Base-by-base conservation (phyloP, 768 basidiomycete genomes). In the Amanita pallidorosea region DNA sequence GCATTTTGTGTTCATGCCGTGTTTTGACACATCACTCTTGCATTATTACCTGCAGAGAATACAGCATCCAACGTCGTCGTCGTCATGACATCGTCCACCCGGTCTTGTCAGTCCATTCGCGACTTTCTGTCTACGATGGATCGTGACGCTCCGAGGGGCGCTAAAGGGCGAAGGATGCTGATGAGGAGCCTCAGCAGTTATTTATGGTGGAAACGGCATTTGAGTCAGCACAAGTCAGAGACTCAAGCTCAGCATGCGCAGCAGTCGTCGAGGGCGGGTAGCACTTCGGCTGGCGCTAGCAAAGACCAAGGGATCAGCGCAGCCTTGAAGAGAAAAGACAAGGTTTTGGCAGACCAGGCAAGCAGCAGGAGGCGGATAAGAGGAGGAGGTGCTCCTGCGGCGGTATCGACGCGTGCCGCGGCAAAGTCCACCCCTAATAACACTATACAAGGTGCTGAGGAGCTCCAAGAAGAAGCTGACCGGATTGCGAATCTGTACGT, bases 61-160 rank as follows among this genome's bases (percentile, higher is more conserved):
- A 74, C 74, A 3, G 85, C 83, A 2, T 78, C 77, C 17, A 85
- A 97, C 57, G 80, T 79, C 2, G 77, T 94, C 7, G 78, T 98
- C 25, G 72, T 98, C 51, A 95, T 99, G 93, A 80, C 85, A 3
- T 81, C 84, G 0, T 91, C 92, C 0, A 74, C 83, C 15, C 75
- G 81, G 33, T 86, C 86, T 0, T 85, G 84, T 57, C 73, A 73
- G 17, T 74, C 87, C 40, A 68, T 98, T 18, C 80, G 80, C 2
- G 85, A 93, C 54, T 98, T 88, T 65, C 74, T 98, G 6, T 77
- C 82, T 0, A 69, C 70, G 0, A 79, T 86, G 70, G 71, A 87
- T 53, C 62, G 70, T 2, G 67, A 72, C 38, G 76, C 77, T 0
- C 75, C 77, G 3, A 72, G 71, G 22, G 88, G 85, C 2, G 57